A percentile compares a stretch with the other conserved stretches of the same genome.
Conservation (phyloP, 2,329 filamentous ascomycete species). For the Ophiostoma triangulosporum region DNA sequence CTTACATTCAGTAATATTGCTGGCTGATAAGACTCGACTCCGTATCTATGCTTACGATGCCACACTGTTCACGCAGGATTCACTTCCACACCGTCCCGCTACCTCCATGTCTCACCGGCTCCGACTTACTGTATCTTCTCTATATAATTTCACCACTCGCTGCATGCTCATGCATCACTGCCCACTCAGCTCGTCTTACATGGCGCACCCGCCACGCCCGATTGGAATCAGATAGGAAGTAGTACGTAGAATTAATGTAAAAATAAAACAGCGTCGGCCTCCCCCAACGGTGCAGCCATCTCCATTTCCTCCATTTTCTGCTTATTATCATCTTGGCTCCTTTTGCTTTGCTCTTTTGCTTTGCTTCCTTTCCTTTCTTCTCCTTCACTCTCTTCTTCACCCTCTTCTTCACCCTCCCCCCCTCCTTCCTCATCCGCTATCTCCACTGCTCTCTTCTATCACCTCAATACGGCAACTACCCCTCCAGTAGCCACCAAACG, state of each 20-base stretch:
- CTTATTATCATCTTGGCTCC: no score
- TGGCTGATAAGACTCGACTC: no score
- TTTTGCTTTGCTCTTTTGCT: no score
- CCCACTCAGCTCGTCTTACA: background rate
- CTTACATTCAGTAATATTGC: no score
- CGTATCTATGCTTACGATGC: no score
- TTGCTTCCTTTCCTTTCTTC: background rate
- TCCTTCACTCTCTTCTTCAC: background rate
- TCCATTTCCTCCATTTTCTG: no score
- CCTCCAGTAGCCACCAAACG: background rate
- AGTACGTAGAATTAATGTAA: background rate
- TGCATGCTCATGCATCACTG: background rate
- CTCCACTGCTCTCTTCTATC: background rate
- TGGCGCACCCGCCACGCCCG: background rate
- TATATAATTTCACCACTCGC: background rate
- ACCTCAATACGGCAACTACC: background rate
- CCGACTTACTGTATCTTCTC: background rate
- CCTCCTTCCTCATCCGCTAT: background rate
- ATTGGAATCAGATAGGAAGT: background rate
- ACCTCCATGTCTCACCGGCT: no score
- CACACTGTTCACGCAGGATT: no score
- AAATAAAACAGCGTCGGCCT: no score
- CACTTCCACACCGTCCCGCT: no score
- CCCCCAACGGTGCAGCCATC: no score
- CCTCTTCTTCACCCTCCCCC: background rate